Base-by-base conservation (phyloP, 176 grass and related monocot species). In the Microstegium vimineum region DNA sequence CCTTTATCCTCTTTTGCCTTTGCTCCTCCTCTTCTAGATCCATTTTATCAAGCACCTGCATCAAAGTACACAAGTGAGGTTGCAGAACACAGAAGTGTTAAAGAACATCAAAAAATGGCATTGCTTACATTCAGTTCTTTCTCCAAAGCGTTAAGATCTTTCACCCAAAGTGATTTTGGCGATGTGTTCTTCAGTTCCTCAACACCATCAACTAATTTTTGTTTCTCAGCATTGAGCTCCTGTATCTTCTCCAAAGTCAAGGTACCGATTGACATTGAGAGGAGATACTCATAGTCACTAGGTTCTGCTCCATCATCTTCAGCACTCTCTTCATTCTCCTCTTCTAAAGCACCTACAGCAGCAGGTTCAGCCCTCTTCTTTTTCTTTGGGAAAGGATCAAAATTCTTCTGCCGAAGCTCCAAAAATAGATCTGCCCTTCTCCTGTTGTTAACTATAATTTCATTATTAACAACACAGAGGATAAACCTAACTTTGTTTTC, bases 241-340 rank as follows among this genome's bases (percentile, higher is more conserved):
- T 87, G 74, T 3, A 83, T 85, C 69, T 92, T 99, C 68, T 99
- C 96, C 14, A 80, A 9, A 8, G 96, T 99, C 68, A 99, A 89
- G n/a, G 84, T 85, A 73, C 93, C 96, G 26, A 99, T 99, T 10
- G 89, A 43, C 93, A 99, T 88, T 41, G 91, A 85, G n/a, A 99
- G 80, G 14, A 95, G 69, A 84, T 99, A 99, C 16, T 99, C 96
- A 82, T 99, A 99, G 28, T 83, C 93, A 66, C 89, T 81, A 28
- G 68, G 20, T 69, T 79, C 69, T 54, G 56, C 77, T 38, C 36
- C 86, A 43, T 10, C 73, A 68, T 33, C 66, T 22, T 91, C 90
- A 17, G 87, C 17, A 45, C 41, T 90, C 57, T 81, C 88, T 37
- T 89, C 90, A 75, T 68, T 79, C 0, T 90, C 88, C 35, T 79